These are phyloP conservation scores for Nitzschia putrida DNA, from an alignment of 108 stramenopile species.

Conservation along the genomic window DNA sequence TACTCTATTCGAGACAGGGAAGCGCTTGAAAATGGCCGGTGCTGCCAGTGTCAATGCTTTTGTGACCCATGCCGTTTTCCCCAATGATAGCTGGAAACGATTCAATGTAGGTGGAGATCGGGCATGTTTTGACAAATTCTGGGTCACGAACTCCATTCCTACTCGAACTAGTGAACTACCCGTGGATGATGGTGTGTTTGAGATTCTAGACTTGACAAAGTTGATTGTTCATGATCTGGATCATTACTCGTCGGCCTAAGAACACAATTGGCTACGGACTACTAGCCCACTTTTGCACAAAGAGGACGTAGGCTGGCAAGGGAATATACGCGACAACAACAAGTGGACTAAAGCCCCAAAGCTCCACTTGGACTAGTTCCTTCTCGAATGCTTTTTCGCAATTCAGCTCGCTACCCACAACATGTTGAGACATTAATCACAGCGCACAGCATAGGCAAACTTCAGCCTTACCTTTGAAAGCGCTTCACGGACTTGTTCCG, in stretches of 20 bases:
- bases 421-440: neutral
- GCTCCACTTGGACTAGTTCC: neutral
- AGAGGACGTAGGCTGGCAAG: no score
- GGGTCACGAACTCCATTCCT: conserved; percentile 85
- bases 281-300: no score
- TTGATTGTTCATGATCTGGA: conserved; percentile 81
- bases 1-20: conserved; percentile 87
- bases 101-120: conserved; percentile 79
- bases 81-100: conserved; percentile 72
- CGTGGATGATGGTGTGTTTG: conserved; percentile 74
- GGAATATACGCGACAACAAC: no score
- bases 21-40: conserved; percentile 67
- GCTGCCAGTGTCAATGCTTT: conserved; percentile 77
- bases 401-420: neutral
- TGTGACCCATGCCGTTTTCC: conserved; percentile 87
- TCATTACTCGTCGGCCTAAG: conserved; percentile 50
- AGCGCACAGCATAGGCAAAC: no score
- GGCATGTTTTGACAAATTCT: conserved; percentile 84
- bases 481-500: neutral
- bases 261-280: no score
- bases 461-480: neutral
- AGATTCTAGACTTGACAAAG: conserved; percentile 73
- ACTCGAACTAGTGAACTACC: conserved; percentile 72
- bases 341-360: no score
- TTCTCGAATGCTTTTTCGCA: conserved; percentile 1